phyloP scores from a whole-genome alignment of 1,284 basidiomycete species.

The Leccinum holopus region DNA sequence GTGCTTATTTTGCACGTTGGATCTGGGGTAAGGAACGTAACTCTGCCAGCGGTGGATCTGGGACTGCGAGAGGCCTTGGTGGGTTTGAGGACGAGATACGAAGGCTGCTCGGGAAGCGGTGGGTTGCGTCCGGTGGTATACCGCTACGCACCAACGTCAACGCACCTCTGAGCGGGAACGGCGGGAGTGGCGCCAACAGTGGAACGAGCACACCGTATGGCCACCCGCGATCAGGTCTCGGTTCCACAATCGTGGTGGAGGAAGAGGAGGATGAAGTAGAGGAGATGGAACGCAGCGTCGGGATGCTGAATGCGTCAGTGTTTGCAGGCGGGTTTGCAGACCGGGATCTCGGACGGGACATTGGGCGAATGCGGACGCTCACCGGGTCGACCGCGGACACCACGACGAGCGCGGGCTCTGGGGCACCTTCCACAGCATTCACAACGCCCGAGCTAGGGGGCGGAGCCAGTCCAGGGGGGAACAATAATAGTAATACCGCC shows the following conservation, averaged over 20 bases:
- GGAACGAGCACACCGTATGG: slow-evolving; percentile 65
- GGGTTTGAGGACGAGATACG: slow-evolving; percentile 78
- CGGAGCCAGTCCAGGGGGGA: slow-evolving; percentile 25
- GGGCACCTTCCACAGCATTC: slow-evolving; percentile 52
- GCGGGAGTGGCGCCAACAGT: slow-evolving; percentile 44
- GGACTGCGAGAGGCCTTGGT: slow-evolving; percentile 43
- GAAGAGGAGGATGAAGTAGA: slow-evolving; percentile 73
- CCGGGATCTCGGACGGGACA: slow-evolving; percentile 37
- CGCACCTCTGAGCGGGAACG: slow-evolving; percentile 25
- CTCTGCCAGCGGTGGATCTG: slow-evolving; percentile 30
- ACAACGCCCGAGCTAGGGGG: slow-evolving; percentile 61
- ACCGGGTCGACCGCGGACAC: slow-evolving; percentile 55
- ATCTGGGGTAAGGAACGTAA: slow-evolving; percentile 71
- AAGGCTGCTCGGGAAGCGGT: slow-evolving; percentile 65
- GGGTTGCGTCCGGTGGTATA: slow-evolving; percentile 58
- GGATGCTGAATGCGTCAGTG: slow-evolving; percentile 32
- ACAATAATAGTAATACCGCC: slow-evolving; percentile 12
- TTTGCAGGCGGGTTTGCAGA: slow-evolving; percentile 38
- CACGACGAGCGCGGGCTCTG: slow-evolving; percentile 35
- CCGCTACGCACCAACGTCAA: slow-evolving; percentile 60
- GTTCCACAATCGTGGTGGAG: slow-evolving; percentile 61
- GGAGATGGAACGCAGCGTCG: slow-evolving; percentile 44
- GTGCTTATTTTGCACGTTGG: slow-evolving; percentile 77
- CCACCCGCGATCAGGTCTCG: slow-evolving; percentile 52
- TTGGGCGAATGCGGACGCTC: slow-evolving; percentile 40